Percentiles rank a stretch among this genome's conserved stretches.
These are phyloP conservation scores for Penicillium sp. DNA, from an alignment of 2,329 filamentous ascomycete species.

Conservation along the genomic window DNA sequence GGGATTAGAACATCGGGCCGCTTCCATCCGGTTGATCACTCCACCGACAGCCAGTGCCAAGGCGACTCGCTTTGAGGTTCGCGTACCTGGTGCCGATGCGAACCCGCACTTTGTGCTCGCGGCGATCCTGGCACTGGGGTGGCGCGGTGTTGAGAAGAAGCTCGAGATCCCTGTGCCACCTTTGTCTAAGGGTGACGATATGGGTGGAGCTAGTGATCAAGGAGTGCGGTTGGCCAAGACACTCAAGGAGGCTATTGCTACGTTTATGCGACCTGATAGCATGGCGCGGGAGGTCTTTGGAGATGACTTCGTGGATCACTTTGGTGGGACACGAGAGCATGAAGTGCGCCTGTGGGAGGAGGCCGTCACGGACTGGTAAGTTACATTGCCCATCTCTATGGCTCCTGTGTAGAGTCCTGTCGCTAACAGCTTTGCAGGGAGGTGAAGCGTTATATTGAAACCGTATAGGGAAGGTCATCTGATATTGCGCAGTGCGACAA, in stretches of 20 bases:
- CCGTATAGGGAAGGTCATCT: constrained; percentile 51
- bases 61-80: constrained; percentile 88
- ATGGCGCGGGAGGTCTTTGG: constrained; percentile 93
- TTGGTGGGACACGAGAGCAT: constrained; percentile 86
- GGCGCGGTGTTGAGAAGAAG: constrained; percentile 90
- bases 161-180: constrained; percentile 79
- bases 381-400: constrained; percentile 26
- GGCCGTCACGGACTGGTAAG: constrained; percentile 93
- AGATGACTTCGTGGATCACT: constrained; percentile 94
- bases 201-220: constrained; percentile 69
- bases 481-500: not conserved
- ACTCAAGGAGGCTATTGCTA: constrained; percentile 77
- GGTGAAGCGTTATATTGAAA: constrained; percentile 75
- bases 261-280: constrained; percentile 75
- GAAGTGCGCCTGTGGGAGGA: constrained; percentile 91
- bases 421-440: constrained; percentile 56
- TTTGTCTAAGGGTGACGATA: constrained; percentile 79
- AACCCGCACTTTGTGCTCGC: constrained; percentile 87
- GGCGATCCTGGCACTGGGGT: constrained; percentile 83
- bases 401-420: not conserved
- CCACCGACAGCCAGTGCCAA: constrained; percentile 82
- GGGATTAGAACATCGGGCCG: constrained; percentile 92
- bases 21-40: constrained; percentile 84
- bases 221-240: constrained; percentile 80
- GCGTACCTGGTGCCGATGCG: constrained; percentile 89